Conservation (phyloP, 345 rosid genomes). For the thale cress (Arabidopsis thaliana) region TAIR10.1 NC_003071.7:11661501-11662000, state of each 20-base stretch:
- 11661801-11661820: not conserved
- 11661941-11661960: constrained; percentile 54
- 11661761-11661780: not conserved
- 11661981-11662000: constrained; percentile 49
- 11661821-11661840: not conserved
- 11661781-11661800: not conserved
- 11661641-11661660: not conserved
- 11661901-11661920: constrained; percentile 61
- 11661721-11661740: not conserved
- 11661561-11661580: constrained; percentile 69
- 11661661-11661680: not conserved
- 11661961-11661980: constrained; percentile 50
- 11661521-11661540: constrained; percentile 72
- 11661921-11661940: constrained; percentile 57
- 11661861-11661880: constrained; percentile 47
- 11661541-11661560: constrained; percentile 58
- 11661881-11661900: constrained; percentile 54
- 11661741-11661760: not conserved
- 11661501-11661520: constrained; percentile 72
- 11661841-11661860: constrained; percentile 55
- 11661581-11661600: constrained; percentile 56
- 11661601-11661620: constrained; percentile 49
- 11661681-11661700: not conserved
- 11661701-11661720: not conserved
- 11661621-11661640: not conserved